A percentile compares a stretch with the other conserved stretches of the same genome.
These are phyloP conservation scores for Suillus spraguei DNA, from an alignment of 768 basidiomycete genomes.

Conservation along the genomic window DNA sequence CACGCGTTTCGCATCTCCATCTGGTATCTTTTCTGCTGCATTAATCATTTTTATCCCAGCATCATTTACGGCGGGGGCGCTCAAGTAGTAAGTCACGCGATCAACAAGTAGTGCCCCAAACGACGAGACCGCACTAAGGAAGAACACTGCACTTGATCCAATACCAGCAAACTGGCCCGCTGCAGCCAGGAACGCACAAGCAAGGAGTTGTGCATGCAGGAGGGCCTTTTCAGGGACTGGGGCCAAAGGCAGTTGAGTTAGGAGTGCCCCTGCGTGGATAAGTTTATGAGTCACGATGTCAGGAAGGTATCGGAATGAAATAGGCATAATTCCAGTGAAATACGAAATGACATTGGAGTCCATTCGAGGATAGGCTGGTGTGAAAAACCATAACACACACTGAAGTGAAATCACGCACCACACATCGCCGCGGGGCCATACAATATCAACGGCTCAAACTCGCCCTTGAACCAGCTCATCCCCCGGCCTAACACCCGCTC, in stretches of 20 bases:
- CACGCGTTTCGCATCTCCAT: conserved; percentile 11
- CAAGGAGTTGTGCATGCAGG: conserved; percentile 61
- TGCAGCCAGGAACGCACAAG: conserved; percentile 58
- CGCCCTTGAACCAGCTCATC: conserved; percentile 86
- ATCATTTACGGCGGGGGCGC: conserved; percentile 18
- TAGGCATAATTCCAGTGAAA: not conserved
- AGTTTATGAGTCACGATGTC: not conserved
- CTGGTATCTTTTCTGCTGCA: not conserved
- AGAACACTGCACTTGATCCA: conserved; percentile 78
- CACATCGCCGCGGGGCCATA: conserved; percentile 77
- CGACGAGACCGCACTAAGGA: conserved; percentile 60
- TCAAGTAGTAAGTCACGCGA: conserved; percentile 31
- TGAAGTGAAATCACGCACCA: conserved; percentile 46
- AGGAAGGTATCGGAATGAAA: not conserved
- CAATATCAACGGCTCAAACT: conserved; percentile 62
- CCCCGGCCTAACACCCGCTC: conserved; percentile 57
- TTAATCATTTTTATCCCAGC: not conserved
- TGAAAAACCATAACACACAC: too few species aligned
- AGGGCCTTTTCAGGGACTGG: conserved; percentile 24
- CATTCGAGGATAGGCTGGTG: not conserved
- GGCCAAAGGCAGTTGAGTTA: conserved; percentile 61
- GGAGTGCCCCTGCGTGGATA: conserved; percentile 53
- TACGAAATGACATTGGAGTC: not conserved
- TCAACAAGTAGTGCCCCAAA: conserved; percentile 61
- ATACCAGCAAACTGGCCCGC: conserved; percentile 64